Percentiles rank a stretch among this genome's conserved stretches.
phyloP scores from a whole-genome alignment of 192 early-diverging fungal genomes.

The Podila minutissima region DNA sequence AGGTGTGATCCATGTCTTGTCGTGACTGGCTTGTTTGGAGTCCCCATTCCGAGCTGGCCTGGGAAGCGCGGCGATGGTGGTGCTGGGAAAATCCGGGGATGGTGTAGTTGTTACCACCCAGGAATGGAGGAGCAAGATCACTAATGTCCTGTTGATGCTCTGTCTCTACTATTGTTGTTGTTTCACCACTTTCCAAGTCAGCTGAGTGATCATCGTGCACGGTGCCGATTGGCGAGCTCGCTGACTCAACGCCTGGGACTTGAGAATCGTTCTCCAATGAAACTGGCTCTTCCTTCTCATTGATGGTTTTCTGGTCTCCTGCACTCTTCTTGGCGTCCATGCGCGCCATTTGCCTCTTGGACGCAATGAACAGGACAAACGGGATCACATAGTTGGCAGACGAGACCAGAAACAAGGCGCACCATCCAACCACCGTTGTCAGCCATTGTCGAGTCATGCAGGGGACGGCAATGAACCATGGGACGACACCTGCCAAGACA shows the following conservation, averaged over 20 bases:
- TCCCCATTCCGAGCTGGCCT: too few species aligned
- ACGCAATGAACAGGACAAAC: conserved; percentile 71
- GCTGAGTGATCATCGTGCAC: conserved; percentile 1
- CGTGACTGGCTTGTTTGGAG: too few species aligned
- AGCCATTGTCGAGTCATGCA: conserved; percentile 72
- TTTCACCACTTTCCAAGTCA: too few species aligned
- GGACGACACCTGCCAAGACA: conserved; percentile 63
- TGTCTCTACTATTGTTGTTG: background rate
- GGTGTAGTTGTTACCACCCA: conserved; percentile 20
- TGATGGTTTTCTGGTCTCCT: conserved; percentile 2
- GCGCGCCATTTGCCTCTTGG: conserved; percentile 31
- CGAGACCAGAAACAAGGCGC: conserved; percentile 70
- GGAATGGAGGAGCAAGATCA: conserved; percentile 11
- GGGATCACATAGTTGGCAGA: conserved; percentile 74
- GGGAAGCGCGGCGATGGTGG: too few species aligned
- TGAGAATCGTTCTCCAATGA: too few species aligned
- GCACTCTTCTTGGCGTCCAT: conserved; percentile 13
- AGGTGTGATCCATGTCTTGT: too few species aligned
- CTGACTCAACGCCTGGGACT: too few species aligned
- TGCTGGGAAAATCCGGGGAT: conserved; percentile 18
- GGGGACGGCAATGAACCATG: conserved; percentile 71
- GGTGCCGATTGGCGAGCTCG: too few species aligned
- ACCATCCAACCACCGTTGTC: conserved; percentile 67
- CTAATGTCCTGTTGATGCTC: background rate
- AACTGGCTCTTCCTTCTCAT: conserved; percentile 1